Conservation (phyloP, 169 alveolate genomes). For the Eimeria nieschulzi region DNA sequence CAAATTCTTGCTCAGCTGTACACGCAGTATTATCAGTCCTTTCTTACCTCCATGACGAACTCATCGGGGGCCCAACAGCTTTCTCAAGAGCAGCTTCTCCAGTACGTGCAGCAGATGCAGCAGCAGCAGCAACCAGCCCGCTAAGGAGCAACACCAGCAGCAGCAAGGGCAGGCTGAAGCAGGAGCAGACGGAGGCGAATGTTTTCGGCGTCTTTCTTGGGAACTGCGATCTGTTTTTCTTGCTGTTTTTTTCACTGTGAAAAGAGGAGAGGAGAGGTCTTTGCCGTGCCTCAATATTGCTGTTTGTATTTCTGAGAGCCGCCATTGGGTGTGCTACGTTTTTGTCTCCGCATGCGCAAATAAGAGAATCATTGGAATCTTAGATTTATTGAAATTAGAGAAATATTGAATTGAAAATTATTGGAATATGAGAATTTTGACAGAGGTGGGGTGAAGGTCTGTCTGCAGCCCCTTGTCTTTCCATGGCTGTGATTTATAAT, state of each 20-base stretch:
- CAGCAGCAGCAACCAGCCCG: slow-evolving; percentile 28
- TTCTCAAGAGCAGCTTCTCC: background rate
- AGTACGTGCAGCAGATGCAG: slow-evolving; percentile 8
- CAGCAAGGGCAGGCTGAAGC: background rate
- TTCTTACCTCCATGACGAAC: slow-evolving; percentile 19
- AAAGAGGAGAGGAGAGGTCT: too few species aligned
- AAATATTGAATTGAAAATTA: too few species aligned
- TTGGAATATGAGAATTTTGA: too few species aligned
- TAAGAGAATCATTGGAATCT: too few species aligned
- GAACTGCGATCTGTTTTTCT: too few species aligned
- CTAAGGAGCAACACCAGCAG: background rate
- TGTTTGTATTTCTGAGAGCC: background rate
- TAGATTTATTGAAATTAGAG: too few species aligned
- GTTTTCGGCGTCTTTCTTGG: too few species aligned
- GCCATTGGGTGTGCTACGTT: too few species aligned
- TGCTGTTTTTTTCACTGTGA: background rate
- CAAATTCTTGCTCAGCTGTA: slow-evolving; percentile 37
- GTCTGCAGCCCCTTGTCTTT: too few species aligned
- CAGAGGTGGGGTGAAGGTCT: too few species aligned
- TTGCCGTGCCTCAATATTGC: background rate
- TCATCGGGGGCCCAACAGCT: slow-evolving; percentile 2
- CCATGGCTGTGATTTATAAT: too few species aligned
- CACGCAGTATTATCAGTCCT: slow-evolving; percentile 49
- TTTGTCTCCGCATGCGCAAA: too few species aligned
- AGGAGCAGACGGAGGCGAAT: background rate